phyloP scores from a whole-genome alignment of 371 early-diverging fungal species.

The Phascolomyces articulosus region DNA sequence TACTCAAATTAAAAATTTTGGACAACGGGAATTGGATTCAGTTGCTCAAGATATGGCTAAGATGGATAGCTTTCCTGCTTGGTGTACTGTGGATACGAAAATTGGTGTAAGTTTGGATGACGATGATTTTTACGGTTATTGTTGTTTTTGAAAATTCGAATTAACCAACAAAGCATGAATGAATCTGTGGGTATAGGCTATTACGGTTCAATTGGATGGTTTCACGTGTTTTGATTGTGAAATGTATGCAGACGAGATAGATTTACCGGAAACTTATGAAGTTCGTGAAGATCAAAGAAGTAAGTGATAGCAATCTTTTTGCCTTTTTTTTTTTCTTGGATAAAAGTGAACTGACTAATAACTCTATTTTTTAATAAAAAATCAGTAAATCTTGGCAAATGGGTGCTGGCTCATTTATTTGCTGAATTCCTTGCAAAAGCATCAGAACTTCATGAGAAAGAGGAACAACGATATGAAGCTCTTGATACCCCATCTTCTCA shows the following conservation, averaged over 20 bases:
- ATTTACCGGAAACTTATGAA: slow-evolving; percentile 46
- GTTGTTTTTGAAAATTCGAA: too few relatives aligned
- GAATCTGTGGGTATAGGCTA: slow-evolving; percentile 37
- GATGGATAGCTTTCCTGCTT: slow-evolving; percentile 81
- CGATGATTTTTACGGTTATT: too few relatives aligned
- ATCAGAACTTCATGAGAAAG: slow-evolving; percentile 38
- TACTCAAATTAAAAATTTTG: slow-evolving; percentile 57
- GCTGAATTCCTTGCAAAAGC: slow-evolving; percentile 53
- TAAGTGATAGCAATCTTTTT: slow-evolving; percentile 25
- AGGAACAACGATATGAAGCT: slow-evolving; percentile 11
- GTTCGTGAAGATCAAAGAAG: slow-evolving; percentile 74
- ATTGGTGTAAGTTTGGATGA: slow-evolving; percentile 77
- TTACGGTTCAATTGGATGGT: slow-evolving; percentile 89
- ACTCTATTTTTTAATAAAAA: not conserved
- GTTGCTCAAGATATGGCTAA: slow-evolving; percentile 70
- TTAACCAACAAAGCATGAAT: too few relatives aligned
- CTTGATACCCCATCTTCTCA: not conserved
- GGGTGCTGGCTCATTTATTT: slow-evolving; percentile 81
- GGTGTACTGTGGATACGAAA: slow-evolving; percentile 92
- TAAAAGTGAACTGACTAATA: not conserved
- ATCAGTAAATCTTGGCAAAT: slow-evolving; percentile 85
- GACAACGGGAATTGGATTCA: slow-evolving; percentile 60
- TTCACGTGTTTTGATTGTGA: slow-evolving; percentile 81
- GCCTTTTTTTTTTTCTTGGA: not conserved
- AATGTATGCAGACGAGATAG: slow-evolving; percentile 79